These are phyloP conservation scores for Pseudozyma sp. DNA, from an alignment of 1,284 basidiomycete species.

Conservation along the genomic window DNA sequence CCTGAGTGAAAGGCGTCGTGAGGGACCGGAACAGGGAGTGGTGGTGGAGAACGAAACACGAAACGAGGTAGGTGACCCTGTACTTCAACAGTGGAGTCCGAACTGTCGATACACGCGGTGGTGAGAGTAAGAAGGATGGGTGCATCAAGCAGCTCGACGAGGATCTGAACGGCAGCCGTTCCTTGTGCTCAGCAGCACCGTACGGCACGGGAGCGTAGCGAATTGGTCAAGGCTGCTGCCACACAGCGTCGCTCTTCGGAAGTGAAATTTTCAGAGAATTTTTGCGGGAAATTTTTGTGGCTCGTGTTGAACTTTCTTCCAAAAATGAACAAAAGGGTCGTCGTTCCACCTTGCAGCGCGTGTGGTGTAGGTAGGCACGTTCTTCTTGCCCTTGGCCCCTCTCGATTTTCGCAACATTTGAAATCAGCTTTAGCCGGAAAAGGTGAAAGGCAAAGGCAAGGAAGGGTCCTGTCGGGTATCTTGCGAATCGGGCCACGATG, in stretches of 20 bases:
- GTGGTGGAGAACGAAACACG: constrained; percentile 20
- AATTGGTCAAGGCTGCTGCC: background rate
- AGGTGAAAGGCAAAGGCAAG: background rate
- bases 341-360: background rate
- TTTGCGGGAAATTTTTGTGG: constrained; percentile 8
- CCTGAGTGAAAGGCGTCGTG: constrained; percentile 3
- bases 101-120: constrained; percentile 23
- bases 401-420: constrained; percentile 12
- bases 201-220: no score
- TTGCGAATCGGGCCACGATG: background rate
- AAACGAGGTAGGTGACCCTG: constrained; percentile 1
- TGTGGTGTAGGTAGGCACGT: background rate
- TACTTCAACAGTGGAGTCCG: constrained; percentile 5
- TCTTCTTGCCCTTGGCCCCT: constrained; percentile 6
- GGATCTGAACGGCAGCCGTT: background rate
- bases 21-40: constrained; percentile 27
- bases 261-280: background rate
- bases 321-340: constrained; percentile 1
- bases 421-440: constrained; percentile 10
- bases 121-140: constrained; percentile 13
- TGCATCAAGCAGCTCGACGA: no score
- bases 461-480: no score
- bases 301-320: constrained; percentile 15
- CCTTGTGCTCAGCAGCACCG: background rate
- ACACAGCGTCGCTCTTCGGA: background rate